A percentile compares a stretch with the other conserved stretches of the same genome.
Evolutionary conservation across 225 moss, liverwort and hornwort species (phyloP).

Genomic region (Climacium dendroides): DNA sequence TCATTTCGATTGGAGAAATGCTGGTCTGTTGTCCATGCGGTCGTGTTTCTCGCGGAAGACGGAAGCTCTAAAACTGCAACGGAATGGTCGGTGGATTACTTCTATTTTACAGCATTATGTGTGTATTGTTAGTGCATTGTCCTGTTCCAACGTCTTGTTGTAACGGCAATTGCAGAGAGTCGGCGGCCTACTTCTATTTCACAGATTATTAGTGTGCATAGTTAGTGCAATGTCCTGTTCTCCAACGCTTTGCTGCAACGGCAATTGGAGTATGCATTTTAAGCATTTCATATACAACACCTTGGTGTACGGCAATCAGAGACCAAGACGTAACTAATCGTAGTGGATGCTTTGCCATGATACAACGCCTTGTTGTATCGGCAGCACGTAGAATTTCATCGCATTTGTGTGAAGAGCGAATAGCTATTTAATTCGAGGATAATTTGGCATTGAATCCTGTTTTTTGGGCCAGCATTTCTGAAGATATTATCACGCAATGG

Average conservation of each 20-base stretch:
- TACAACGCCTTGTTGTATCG: constrained; percentile 17
- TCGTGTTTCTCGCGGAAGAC: background rate
- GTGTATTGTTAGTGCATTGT: background rate
- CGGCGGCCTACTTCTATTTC: background rate
- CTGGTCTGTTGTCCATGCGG: background rate
- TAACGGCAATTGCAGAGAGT: background rate
- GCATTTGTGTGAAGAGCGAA: background rate
- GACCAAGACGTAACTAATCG: background rate
- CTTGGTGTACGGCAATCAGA: background rate
- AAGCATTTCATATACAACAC: background rate
- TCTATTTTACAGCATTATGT: background rate
- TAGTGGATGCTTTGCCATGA: background rate
- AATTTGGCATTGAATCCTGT: background rate
- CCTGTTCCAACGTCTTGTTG: constrained; percentile 25
- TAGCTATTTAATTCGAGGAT: background rate
- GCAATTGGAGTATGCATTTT: background rate
- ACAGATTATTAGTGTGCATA: background rate
- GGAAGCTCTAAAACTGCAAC: background rate
- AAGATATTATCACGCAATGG: background rate
- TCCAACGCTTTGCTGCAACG: constrained; percentile 9
- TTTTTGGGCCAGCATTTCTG: background rate
- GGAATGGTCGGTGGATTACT: background rate
- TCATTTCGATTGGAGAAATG: background rate
- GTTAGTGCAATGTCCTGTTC: background rate
- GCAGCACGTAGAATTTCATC: background rate